Evolutionary conservation across 169 alveolate species (phyloP), one percentile per base, ranked within the genome.

Genomic region (Plasmodium reichenowi): DNA sequence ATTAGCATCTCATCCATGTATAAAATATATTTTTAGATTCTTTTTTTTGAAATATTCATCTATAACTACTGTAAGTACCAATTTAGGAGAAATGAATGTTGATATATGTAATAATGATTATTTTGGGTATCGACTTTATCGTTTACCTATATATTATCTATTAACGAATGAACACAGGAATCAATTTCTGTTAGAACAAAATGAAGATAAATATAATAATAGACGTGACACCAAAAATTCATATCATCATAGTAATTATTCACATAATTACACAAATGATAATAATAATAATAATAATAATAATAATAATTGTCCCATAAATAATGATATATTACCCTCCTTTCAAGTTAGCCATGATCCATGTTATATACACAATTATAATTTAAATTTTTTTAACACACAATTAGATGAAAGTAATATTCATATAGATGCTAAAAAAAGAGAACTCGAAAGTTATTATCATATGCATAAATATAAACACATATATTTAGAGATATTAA

Each of bases 41-140:
- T 94, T 73, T 68, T 94, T 90, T 74, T 63, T 92, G 67, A 92
- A 94, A 66, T 92, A 92, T 62, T 85, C 93, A 38, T 83, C 94
- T 59, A 48, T 94, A 54, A 94, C 96, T 10, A 90, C 94, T 15
- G 92, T 90, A 15, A 94, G 94, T 10, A 94, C 96, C 6, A 59
- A 93, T 10, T 76, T 89, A 88, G 96, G 95, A 0, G 96, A 94
- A 54, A 88, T 56, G 20, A 85, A 90, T 9, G 83, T 94, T 20
- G 96, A 94, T 63, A 88, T 86, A 3, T 67, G 95, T 22, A 93
- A 80, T 60, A 74, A 90, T 9, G 83, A 92, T 15, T 94, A 94
- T 93, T 58, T 78, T 22, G 48, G 88, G 0, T 80, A 85, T 60
- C 15, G 96, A 24, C 64, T 94, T 20, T 90, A 48, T 62, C 60